Evolutionary conservation across 352 stramenopile genomes (phyloP).

Genomic region (Phytophthora cactorum): DNA sequence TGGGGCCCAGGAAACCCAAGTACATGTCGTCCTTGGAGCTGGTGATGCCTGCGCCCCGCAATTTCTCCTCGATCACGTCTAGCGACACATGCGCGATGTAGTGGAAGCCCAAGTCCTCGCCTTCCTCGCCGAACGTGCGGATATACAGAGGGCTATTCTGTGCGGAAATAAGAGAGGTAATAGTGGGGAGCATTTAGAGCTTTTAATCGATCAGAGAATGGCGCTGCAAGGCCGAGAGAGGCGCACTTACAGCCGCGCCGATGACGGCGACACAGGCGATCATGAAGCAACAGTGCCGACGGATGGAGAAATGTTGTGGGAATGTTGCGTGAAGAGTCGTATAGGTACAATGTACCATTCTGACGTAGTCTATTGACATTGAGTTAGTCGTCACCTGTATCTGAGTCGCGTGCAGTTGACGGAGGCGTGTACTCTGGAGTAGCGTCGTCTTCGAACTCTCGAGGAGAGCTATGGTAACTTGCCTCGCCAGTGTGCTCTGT

Average conservation of each 20-base stretch:
- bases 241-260: slow-evolving; percentile 66
- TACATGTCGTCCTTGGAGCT: slow-evolving; percentile 87
- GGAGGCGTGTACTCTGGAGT: slow-evolving; percentile 36
- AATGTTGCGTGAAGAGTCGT: slow-evolving; percentile 16
- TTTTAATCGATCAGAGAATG: no score
- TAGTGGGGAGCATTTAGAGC: no score
- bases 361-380: slow-evolving; percentile 22
- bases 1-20: slow-evolving; percentile 80
- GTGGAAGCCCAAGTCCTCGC: slow-evolving; percentile 86
- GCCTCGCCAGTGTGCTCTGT: not conserved
- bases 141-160: slow-evolving; percentile 88
- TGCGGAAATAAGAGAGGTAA: not conserved
- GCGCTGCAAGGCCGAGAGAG: not conserved
- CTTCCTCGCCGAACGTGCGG: slow-evolving; percentile 80
- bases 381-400: slow-evolving; percentile 15
- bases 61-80: slow-evolving; percentile 86
- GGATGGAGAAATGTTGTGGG: slow-evolving; percentile 10
- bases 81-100: slow-evolving; percentile 88
- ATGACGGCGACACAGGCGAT: slow-evolving; percentile 86
- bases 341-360: slow-evolving; percentile 20
- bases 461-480: slow-evolving; percentile 15
- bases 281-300: slow-evolving; percentile 44
- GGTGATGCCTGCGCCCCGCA: slow-evolving; percentile 53
- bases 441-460: slow-evolving; percentile 12
- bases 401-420: slow-evolving; percentile 30